Base-by-base conservation (phyloP, 129 eudicot genomes). In the Sambucus nigra region DNA sequence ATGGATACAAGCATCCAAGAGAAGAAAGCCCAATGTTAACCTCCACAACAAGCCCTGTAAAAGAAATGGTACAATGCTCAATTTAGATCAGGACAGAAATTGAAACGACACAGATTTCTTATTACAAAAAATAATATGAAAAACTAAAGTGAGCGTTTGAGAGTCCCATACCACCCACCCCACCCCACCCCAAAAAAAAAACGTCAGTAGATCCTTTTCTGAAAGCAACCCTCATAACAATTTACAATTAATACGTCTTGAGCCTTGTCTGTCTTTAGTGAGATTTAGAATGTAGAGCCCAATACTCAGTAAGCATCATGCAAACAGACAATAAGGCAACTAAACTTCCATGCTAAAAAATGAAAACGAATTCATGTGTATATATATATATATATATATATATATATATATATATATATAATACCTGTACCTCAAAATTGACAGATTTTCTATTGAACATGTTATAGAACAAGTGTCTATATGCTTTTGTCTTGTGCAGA, bases 401-500 rank as follows among this genome's bases (percentile, higher is more conserved):
- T n/a, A 32, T 0, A 47, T 35, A 35, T 31, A 31, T 31, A 3
- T 20, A 13, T 21, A 12, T 22, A 17, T 0, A 25, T 21, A 54
- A 29, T 5, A 49, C 64, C 9, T 29, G 61, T 51, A 85, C 89
- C 87, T 84, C 73, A 64, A 53, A 57, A 60, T 79, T 58, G 35
- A 73, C 26, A 42, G 71, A 32, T 53, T 76, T 64, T 25, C 44
- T 67, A 59, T 64, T 63, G 63, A 78, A 77, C 81, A 61, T 68
- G 66, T 85, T 91, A 68, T 71, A 91, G 79, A 91, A 87, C 56
- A 91, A 33, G 69, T 91, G 98, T 69, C 94, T 72, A 42, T 91
- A 91, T n/a, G 86, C 89, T 68, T 82, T 79, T 17, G 82, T 81
- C 73, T 85, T 85, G 73, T 85, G 98, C 57, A 91, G 78, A 57